Evolutionary conservation across 257 asterid genomes (phyloP).

Genomic region (Verbena officinalis): DNA sequence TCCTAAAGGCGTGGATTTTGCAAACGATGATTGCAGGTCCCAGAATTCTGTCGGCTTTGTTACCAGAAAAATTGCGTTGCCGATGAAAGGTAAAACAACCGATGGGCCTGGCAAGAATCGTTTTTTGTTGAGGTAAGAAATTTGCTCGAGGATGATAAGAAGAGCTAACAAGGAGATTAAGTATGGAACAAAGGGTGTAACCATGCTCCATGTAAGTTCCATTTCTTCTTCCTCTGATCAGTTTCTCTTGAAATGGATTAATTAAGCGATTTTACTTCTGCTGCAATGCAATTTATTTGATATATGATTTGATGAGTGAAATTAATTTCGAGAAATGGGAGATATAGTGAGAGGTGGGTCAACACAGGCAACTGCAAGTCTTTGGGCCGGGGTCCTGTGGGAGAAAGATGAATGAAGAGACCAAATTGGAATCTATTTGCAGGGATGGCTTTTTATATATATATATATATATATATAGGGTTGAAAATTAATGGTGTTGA

Average conservation of each 20-base stretch:
- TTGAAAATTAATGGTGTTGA: too few relatives aligned
- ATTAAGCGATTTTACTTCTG: too few relatives aligned
- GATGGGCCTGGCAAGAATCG: slow-evolving; percentile 82
- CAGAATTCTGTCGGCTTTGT: slow-evolving; percentile 69
- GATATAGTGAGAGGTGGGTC: neutral
- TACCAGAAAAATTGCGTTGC: slow-evolving; percentile 69
- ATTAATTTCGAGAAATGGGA: neutral
- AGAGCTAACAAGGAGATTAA: slow-evolving; percentile 44
- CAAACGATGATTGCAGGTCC: slow-evolving; percentile 64
- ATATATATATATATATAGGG: too few relatives aligned
- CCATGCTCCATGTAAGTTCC: slow-evolving; percentile 41
- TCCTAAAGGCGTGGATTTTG: slow-evolving; percentile 65
- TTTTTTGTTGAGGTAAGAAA: slow-evolving; percentile 67
- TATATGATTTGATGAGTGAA: too few relatives aligned
- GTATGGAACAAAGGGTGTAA: slow-evolving; percentile 52
- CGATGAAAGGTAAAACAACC: slow-evolving; percentile 71
- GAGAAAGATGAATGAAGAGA: slow-evolving; percentile 9
- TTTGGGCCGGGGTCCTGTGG: neutral
- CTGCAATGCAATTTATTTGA: neutral
- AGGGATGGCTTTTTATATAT: slow-evolving; percentile 1
- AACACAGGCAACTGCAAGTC: neutral
- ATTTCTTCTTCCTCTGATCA: slow-evolving; percentile 9
- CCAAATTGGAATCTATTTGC: slow-evolving; percentile 26
- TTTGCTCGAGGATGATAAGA: slow-evolving; percentile 67
- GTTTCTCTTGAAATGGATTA: too few relatives aligned